Evolutionary conservation across 2,329 filamentous ascomycete genomes (phyloP).

Genomic region (Blumeria hordei): DNA sequence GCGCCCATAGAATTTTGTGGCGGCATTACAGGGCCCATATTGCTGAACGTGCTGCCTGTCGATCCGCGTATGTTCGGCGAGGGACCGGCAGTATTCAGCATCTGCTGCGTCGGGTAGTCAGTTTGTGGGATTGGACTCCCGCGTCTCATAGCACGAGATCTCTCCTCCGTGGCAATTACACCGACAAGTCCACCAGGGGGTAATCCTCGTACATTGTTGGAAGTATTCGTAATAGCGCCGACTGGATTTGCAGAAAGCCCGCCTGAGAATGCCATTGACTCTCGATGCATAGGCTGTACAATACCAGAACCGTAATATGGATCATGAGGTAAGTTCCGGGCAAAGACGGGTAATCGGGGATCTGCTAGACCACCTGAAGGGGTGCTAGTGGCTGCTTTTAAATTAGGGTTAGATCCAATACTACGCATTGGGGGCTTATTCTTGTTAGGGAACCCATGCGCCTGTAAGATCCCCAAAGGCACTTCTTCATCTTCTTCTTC

Average conservation of each 20-base stretch:
- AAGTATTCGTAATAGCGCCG: constrained; percentile 7
- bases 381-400: constrained; percentile 30
- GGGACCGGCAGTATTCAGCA: constrained; percentile 15
- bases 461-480: constrained; percentile 63
- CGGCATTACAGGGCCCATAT: constrained; percentile 10
- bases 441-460: constrained; percentile 68
- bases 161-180: constrained; percentile 68
- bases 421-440: constrained; percentile 47
- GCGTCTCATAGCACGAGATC: constrained; percentile 50
- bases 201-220: constrained; percentile 10
- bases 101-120: constrained; percentile 16
- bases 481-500: constrained; percentile 73
- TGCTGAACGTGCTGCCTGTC: constrained; percentile 7
- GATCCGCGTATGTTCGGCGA: constrained; percentile 5
- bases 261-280: constrained; percentile 47
- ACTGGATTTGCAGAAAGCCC: constrained; percentile 22
- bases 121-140: constrained; percentile 49
- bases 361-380: constrained; percentile 25
- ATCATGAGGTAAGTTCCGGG: constrained; percentile 57
- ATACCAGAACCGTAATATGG: constrained; percentile 64
- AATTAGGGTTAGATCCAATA: constrained; percentile 46
- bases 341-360: constrained; percentile 48
- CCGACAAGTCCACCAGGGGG: constrained; percentile 64
- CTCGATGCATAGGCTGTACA: constrained; percentile 45
- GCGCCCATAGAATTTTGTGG: constrained; percentile 14